Percentiles rank a stretch among this genome's conserved stretches.
phyloP scores from a whole-genome alignment of 2,329 filamentous ascomycete species.

The Chaetomium globosum region DNA sequence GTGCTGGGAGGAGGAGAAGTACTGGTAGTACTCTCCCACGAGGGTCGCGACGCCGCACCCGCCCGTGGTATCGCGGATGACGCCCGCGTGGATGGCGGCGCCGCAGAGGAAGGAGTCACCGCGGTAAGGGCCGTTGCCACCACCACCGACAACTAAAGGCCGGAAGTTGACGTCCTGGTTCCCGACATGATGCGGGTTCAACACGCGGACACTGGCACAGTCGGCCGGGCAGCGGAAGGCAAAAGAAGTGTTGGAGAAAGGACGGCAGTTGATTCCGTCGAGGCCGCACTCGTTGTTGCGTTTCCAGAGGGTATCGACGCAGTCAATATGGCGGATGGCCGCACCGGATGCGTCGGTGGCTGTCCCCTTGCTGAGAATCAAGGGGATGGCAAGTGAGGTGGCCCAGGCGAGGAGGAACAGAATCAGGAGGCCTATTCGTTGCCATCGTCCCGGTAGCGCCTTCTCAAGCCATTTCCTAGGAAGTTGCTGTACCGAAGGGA shows the following conservation, averaged over 20 bases:
- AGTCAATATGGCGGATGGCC: slow-evolving; percentile 47
- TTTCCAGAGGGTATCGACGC: slow-evolving; percentile 58
- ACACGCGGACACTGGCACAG: slow-evolving; percentile 53
- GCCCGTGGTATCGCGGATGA: slow-evolving; percentile 65
- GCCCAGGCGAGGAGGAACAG: slow-evolving; percentile 27
- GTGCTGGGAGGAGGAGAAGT: slow-evolving; percentile 47
- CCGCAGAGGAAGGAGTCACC: slow-evolving; percentile 78
- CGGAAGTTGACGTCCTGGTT: slow-evolving; percentile 51
- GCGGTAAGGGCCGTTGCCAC: slow-evolving; percentile 52
- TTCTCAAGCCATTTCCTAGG: slow-evolving; percentile 25
- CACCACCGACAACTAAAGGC: slow-evolving; percentile 50
- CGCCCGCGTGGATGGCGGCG: slow-evolving; percentile 73
- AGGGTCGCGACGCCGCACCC: slow-evolving; percentile 73
- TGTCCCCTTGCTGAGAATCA: slow-evolving; percentile 24
- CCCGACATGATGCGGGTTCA: slow-evolving; percentile 61
- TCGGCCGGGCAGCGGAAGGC: slow-evolving; percentile 63
- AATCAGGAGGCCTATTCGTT: slow-evolving; percentile 21
- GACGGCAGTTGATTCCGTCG: slow-evolving; percentile 60
- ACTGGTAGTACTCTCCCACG: slow-evolving; percentile 60
- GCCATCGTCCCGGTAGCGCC: slow-evolving; percentile 13
- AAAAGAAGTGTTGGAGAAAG: slow-evolving; percentile 59
- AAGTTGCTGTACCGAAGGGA: slow-evolving; percentile 27
- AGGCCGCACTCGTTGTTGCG: slow-evolving; percentile 60
- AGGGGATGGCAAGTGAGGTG: slow-evolving; percentile 21
- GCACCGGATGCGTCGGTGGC: slow-evolving; percentile 20